Evolutionary conservation across 768 basidiomycete species (phyloP).

Genomic region (Tephrocybe sp.): DNA sequence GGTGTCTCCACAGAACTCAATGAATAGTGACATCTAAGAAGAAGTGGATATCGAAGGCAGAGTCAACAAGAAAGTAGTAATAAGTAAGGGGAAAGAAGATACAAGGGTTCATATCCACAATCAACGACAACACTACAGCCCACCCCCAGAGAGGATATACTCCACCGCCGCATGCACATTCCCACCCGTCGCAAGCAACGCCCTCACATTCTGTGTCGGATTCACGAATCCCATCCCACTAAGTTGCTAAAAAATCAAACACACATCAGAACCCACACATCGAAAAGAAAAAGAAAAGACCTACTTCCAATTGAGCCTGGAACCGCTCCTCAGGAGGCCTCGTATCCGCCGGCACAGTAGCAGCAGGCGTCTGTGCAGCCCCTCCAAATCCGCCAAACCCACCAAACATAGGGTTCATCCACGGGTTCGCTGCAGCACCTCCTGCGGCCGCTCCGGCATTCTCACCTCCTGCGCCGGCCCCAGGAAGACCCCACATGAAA

Average conservation of each 20-base stretch:
- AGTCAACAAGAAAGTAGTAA: no score
- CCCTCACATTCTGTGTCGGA: slow-evolving; percentile 86
- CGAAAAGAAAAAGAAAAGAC: slow-evolving; percentile 17
- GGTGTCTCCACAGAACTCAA: no score
- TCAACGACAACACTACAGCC: no score
- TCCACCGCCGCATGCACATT: slow-evolving; percentile 92
- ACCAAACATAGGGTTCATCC: slow-evolving; percentile 38
- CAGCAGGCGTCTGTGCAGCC: slow-evolving; percentile 32
- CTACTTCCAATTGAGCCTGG: slow-evolving; percentile 80
- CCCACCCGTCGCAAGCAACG: slow-evolving; percentile 88
- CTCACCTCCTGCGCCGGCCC: slow-evolving; percentile 7
- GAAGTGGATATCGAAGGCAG: no score
- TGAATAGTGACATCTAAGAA: no score
- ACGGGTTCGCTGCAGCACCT: slow-evolving; percentile 28
- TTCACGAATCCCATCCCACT: slow-evolving; percentile 95
- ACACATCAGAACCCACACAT: not conserved
- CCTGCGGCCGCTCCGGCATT: slow-evolving; percentile 13
- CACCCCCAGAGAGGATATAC: slow-evolving; percentile 84
- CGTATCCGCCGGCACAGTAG: slow-evolving; percentile 66
- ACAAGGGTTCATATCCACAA: no score
- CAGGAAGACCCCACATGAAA: slow-evolving; percentile 8
- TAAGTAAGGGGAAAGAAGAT: no score
- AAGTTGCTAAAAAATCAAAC: slow-evolving; percentile 61
- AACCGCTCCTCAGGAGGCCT: slow-evolving; percentile 90
- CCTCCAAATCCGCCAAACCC: slow-evolving; percentile 27